Percentiles rank a stretch among this genome's conserved stretches.
Evolutionary conservation across 2,329 filamentous ascomycete genomes (phyloP).

Genomic region (Xylaria polymorpha): DNA sequence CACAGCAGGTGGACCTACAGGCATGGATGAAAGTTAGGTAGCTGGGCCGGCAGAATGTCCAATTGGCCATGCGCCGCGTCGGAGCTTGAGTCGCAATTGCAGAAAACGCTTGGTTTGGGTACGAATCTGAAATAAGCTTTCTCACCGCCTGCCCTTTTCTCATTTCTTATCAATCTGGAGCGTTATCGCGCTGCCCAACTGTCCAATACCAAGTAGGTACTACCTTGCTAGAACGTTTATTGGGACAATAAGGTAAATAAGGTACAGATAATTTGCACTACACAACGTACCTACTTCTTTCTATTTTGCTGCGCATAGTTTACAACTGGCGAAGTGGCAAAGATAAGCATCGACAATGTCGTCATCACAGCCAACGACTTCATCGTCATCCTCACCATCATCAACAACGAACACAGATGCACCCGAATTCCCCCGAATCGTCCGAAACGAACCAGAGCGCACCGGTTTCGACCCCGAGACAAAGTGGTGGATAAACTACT

Average conservation of each 20-base stretch:
- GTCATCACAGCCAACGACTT: constrained; percentile 38
- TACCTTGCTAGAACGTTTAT: background rate
- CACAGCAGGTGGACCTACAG: constrained; percentile 7
- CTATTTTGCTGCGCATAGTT: background rate
- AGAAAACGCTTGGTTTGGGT: constrained; percentile 15
- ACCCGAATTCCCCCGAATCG: constrained; percentile 49
- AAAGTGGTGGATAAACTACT: constrained; percentile 84
- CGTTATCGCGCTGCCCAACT: background rate
- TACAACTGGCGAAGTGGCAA: background rate
- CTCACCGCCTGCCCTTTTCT: constrained; percentile 39
- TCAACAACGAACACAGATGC: constrained; percentile 22
- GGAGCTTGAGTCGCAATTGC: constrained; percentile 38
- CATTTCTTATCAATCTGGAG: background rate
- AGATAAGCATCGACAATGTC: constrained; percentile 27
- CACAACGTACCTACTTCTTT: background rate
- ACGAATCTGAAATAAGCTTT: background rate
- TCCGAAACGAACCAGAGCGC: constrained; percentile 68
- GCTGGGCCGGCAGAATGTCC: constrained; percentile 29
- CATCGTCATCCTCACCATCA: constrained; percentile 27
- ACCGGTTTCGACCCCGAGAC: constrained; percentile 72
- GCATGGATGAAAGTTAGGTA: constrained; percentile 7
- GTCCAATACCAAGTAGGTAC: background rate
- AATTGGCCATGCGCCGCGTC: constrained; percentile 42
- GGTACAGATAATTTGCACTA: background rate
- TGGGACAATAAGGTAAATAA: background rate